Base-by-base conservation (phyloP, 1,284 basidiomycete genomes). In the Ceratorhiza oryzae-sativae region DNA sequence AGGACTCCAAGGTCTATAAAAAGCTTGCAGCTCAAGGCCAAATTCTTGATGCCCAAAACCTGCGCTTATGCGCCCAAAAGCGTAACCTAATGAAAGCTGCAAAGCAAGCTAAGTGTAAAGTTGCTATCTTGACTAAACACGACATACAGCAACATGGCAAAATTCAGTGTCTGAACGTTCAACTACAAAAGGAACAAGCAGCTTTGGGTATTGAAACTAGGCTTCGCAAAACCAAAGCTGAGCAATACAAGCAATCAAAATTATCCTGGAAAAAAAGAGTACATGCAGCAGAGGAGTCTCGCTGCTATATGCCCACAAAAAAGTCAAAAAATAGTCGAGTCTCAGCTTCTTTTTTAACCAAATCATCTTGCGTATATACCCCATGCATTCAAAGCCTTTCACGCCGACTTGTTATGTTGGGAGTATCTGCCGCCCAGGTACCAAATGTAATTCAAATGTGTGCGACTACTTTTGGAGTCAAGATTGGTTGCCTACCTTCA, bases 401-500 rank as follows among this genome's bases (percentile, higher is more conserved):
- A 6, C 49, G 63, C 23, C 25, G 49, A 48, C 63, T 67, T 2
- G 39, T 67, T 6, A 67, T 67, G 48, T 39, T 48, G 2, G 63
- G 63, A 23, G 63, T 67, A 10, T 49, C 63, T 23, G 48, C 63
- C 3, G 23, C 41, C 2, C 63, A 67, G 36, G 25, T 42, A 15
- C 62, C 62, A 4, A 65, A 65, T 36, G 62, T 65, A 1, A 65
- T 65, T 30, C 13, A 20, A 45, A 65, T 65, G 32, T 65, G 62
- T 51, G 48, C 62, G 10, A 13, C 1, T 32, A 30, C 62, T 20
- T 65, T 65, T 51, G 46, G 62, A 39, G 46, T 65, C 8, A 41
- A 65, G n/a, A 25, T 51, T 49, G 62, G 62, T 32, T 30, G 2
- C 32, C 15, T 65, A 25, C 62, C 62, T 1, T 49, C 27, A 1